Evolutionary conservation across 306 rosid genomes (phyloP), one percentile per base, ranked within the genome.

Genomic region (Gastrolobium bilobum): DNA sequence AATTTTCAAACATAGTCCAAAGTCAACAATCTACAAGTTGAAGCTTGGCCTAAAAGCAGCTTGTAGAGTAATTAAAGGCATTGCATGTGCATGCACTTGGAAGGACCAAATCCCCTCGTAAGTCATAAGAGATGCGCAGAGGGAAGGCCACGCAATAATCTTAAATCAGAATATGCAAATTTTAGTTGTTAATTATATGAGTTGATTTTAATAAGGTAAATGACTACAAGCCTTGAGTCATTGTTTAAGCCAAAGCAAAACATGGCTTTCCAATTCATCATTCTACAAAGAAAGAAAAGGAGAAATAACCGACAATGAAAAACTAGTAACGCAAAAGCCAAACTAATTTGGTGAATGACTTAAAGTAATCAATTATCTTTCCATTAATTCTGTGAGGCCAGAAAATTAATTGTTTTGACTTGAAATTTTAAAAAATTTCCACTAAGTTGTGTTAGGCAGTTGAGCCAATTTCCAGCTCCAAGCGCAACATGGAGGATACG

Each of bases 51-150:
- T 50, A 33, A 74, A 83, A 74, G 78, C 46, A 73, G 68, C 81
- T 79, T 74, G 66, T 38, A 31, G 76, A 57, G 76, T 43, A 74
- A 79, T 68, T 79, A 68, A 79, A 84, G 82, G 79, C 66, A 62
- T 38, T 57, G 66, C 77, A 84, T 79, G 71, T 79, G 75, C 66
- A 61, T 73, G 68, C 62, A 65, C 65, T 76, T 15, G 48, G 50
- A 54, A 20, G 15, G 4, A 38, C 50, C 68, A 57, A 64, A 9
- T 3, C 47, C 31, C 79, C 48, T 35, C 60, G 33, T 14, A 63
- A 56, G 50, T 60, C 69, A 68, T 11, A n/a, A 62, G 62, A 62
- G 37, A 30, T 52, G 29, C 34, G 39, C 10, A 54, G 13, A 20
- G 66, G 42, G 14, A 6, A 60, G 20, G 42, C 42, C 65, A 59